phyloP scores from a whole-genome alignment of 2,329 filamentous ascomycete species.

The Cladosporium oxysporum region DNA sequence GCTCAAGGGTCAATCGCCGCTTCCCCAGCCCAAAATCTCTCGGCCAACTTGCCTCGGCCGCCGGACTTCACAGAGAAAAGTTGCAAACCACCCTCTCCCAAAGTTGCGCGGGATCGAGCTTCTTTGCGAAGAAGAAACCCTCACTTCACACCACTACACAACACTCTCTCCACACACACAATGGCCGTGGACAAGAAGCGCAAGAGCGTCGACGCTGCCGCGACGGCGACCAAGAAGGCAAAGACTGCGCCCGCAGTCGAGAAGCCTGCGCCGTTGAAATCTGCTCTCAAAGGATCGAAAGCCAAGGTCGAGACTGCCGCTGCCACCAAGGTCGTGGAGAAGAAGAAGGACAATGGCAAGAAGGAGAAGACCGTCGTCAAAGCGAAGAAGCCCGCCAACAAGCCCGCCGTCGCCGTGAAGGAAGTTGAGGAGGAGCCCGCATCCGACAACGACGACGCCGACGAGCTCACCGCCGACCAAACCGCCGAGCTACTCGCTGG shows the following conservation, averaged over 20 bases:
- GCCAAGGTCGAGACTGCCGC: slow-evolving; percentile 16
- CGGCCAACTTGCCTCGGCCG: slow-evolving; percentile 9
- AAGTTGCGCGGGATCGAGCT: slow-evolving; percentile 15
- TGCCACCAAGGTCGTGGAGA: slow-evolving; percentile 13
- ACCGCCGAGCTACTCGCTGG: slow-evolving; percentile 54
- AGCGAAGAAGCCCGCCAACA: slow-evolving; percentile 20
- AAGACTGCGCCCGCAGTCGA: slow-evolving; percentile 36
- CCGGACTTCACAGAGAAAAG: slow-evolving; percentile 15
- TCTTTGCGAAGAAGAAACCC: slow-evolving; percentile 21
- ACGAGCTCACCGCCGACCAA: slow-evolving; percentile 45
- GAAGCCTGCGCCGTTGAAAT: slow-evolving; percentile 34
- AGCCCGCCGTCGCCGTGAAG: slow-evolving; percentile 22
- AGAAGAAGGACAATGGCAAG: slow-evolving; percentile 11
- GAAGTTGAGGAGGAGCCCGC: slow-evolving; percentile 17
- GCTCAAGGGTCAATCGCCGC: background rate
- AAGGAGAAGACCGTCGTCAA: slow-evolving; percentile 18
- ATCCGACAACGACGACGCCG: slow-evolving; percentile 23
- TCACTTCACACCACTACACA: slow-evolving; percentile 14
- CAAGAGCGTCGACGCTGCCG: slow-evolving; percentile 38
- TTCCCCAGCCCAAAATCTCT: background rate
- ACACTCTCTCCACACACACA: background rate
- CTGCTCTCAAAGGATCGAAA: slow-evolving; percentile 36
- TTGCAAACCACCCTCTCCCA: slow-evolving; percentile 11
- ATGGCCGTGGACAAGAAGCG: slow-evolving; percentile 40
- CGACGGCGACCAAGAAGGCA: slow-evolving; percentile 36